Evolutionary conservation across 305 asterid species (phyloP).

Genomic region (Fraxinus latifolia): DNA sequence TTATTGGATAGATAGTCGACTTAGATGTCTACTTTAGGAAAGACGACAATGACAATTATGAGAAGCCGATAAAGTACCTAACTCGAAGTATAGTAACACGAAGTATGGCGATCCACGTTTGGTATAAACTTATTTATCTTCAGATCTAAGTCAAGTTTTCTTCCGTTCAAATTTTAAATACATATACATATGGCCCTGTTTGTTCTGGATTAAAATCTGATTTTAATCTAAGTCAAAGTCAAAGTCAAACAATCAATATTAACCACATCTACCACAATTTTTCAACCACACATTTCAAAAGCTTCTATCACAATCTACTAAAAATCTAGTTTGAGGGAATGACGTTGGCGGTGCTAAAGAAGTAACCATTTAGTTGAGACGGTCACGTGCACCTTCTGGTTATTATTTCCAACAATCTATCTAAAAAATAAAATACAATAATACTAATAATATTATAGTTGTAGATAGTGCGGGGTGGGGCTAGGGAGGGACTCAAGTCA

Average conservation of each 20-base stretch:
- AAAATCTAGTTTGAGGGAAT: neutral
- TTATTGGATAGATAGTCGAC: neutral
- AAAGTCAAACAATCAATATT: no score
- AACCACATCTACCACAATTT: no score
- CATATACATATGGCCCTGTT: no score
- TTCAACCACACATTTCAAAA: no score
- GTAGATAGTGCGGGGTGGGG: neutral
- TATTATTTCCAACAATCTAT: neutral
- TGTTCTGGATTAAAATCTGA: no score
- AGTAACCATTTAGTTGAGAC: neutral
- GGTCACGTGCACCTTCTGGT: neutral
- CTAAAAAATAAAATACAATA: neutral
- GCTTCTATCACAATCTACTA: no score
- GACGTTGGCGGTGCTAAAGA: neutral
- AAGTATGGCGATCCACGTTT: neutral
- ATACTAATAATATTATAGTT: no score
- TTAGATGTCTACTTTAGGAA: neutral
- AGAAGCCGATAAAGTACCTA: neutral
- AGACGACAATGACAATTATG: neutral
- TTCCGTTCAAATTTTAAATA: neutral
- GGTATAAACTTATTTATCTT: neutral
- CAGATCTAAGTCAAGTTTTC: no score
- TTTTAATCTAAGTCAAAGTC: no score
- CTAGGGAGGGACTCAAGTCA: conserved; percentile 23
- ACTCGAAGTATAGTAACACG: neutral